Evolutionary conservation across 108 stramenopile genomes (phyloP).

Genomic region (Conticribra weissflogii): DNA sequence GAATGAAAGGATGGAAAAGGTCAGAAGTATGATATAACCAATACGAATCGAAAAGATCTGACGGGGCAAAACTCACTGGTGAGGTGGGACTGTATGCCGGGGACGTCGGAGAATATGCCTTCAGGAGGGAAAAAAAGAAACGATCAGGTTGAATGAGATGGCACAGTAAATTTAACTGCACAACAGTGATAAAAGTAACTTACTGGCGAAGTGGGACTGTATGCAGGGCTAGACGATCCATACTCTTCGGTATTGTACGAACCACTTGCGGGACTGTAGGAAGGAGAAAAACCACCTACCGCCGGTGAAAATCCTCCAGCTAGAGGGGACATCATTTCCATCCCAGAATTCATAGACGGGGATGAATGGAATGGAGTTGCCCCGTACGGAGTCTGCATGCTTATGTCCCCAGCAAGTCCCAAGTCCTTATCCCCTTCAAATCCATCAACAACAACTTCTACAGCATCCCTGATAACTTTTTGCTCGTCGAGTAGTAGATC

Average conservation of each 20-base stretch:
- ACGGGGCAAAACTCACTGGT: slow-evolving; percentile 66
- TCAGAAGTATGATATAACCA: slow-evolving; percentile 1
- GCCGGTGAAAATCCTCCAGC: slow-evolving; percentile 85
- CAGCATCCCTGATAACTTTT: slow-evolving; percentile 90
- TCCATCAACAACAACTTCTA: slow-evolving; percentile 89
- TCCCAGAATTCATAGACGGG: slow-evolving; percentile 63
- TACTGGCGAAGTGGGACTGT: slow-evolving; percentile 61
- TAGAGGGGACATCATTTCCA: slow-evolving; percentile 70
- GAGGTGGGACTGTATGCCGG: slow-evolving; percentile 63
- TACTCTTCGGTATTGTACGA: slow-evolving; percentile 70
- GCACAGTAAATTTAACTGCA: neutral
- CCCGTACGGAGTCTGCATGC: slow-evolving; percentile 74
- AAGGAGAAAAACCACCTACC: slow-evolving; percentile 82
- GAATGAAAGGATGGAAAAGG: too few species aligned
- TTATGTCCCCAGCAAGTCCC: slow-evolving; percentile 62
- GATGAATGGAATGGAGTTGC: slow-evolving; percentile 76
- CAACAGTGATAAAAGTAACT: neutral
- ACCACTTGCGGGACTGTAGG: slow-evolving; percentile 82
- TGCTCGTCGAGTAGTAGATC: slow-evolving; percentile 95
- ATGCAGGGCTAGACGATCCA: slow-evolving; percentile 56
- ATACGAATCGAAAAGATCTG: slow-evolving; percentile 73
- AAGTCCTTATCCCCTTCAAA: slow-evolving; percentile 68
- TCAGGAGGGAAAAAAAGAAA: slow-evolving; percentile 62
- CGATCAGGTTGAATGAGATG: slow-evolving; percentile 37
- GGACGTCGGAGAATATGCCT: slow-evolving; percentile 69